Evolutionary conservation across 345 rosid genomes (phyloP), one percentile per base, ranked within the genome.

Genomic region (Dovyalis caffra): DNA sequence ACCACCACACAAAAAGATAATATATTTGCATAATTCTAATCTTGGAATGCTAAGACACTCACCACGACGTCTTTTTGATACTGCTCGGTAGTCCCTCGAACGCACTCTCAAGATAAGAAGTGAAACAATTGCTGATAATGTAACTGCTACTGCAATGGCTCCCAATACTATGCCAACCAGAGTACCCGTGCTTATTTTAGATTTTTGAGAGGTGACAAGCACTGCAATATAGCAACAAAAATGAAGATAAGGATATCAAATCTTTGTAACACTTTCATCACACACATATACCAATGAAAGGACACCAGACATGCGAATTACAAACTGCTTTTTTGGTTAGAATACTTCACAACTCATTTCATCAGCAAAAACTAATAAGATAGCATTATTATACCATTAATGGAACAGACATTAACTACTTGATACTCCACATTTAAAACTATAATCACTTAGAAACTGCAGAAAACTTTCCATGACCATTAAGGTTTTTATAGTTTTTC

Each of bases 91-190:
- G 35, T 88, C 72, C 84, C 75, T 87, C 76, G 84, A 38, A 65
- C 79, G 86, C 37, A 38, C 26, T 75, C 81, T 93, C 83, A 89
- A 56, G 58, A 95, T 87, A 70, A 93, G 68, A 77, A 93, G 77
- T 31, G 93, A 75, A 79, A 95, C 78, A 47, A 91, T 73, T 63
- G 93, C 96, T 8, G 96, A 90, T 79, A 95, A 20, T 18, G 84
- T 77, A 77, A 87, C 90, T 26, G 97, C 90, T 76, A 69, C 89
- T 14, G 93, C 98, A 74, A 88, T 86, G 53, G 88, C 71, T 58
- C 96, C 99, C 64, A 93, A 38, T 71, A 90, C 81, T 69, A 90
- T 81, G 71, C 92, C 98, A 62, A 70, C 92, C 73, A 93, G 37
- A 40, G 85, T 94, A 75, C 86, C 93, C 69, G 66, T 89, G 77